A percentile compares a stretch with the other conserved stretches of the same genome.
Conservation (phyloP, 495 filamentous ascomycete genomes). For the Chaetomium tenue region DNA sequence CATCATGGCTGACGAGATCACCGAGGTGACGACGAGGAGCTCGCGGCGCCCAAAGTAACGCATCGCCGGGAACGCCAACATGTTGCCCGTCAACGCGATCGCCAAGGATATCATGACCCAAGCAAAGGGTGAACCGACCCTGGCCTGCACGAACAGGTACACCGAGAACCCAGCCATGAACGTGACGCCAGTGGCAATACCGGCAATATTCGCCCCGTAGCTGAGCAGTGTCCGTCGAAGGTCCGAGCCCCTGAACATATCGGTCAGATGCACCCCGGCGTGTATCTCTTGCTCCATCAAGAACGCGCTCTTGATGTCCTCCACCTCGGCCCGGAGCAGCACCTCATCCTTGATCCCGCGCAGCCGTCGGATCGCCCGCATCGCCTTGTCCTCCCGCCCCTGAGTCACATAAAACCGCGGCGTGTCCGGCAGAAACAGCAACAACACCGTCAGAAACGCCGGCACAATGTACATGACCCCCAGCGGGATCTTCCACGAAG, state of each 20-base stretch:
- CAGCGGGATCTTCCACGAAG: slow-evolving; percentile 57
- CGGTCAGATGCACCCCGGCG: slow-evolving; percentile 26
- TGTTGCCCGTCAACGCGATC: slow-evolving; percentile 36
- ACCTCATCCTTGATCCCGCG: slow-evolving; percentile 33
- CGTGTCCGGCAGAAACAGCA: slow-evolving; percentile 62
- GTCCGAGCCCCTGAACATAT: slow-evolving; percentile 35
- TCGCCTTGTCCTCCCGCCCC: slow-evolving; percentile 36
- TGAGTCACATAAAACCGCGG: slow-evolving; percentile 49
- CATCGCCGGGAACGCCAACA: slow-evolving; percentile 35
- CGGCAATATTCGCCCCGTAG: slow-evolving; percentile 28
- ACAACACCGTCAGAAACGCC: slow-evolving; percentile 47
- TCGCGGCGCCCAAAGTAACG: slow-evolving; percentile 27
- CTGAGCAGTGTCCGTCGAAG: slow-evolving; percentile 36
- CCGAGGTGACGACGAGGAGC: slow-evolving; percentile 25
- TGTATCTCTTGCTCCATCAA: slow-evolving; percentile 34
- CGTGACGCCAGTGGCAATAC: slow-evolving; percentile 33
- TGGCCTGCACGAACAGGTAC: slow-evolving; percentile 35
- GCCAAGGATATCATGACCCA: slow-evolving; percentile 37
- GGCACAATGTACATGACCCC: slow-evolving; percentile 59
- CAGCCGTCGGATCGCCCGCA: slow-evolving; percentile 32
- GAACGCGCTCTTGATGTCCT: slow-evolving; percentile 32
- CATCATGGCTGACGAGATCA: slow-evolving; percentile 30
- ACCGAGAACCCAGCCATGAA: slow-evolving; percentile 38
- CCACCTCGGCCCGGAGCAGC: slow-evolving; percentile 33
- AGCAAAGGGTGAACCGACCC: slow-evolving; percentile 33